These are phyloP conservation scores for Colletotrichum filicis DNA, from an alignment of 2,329 filamentous ascomycete genomes.

Conservation along the genomic window DNA sequence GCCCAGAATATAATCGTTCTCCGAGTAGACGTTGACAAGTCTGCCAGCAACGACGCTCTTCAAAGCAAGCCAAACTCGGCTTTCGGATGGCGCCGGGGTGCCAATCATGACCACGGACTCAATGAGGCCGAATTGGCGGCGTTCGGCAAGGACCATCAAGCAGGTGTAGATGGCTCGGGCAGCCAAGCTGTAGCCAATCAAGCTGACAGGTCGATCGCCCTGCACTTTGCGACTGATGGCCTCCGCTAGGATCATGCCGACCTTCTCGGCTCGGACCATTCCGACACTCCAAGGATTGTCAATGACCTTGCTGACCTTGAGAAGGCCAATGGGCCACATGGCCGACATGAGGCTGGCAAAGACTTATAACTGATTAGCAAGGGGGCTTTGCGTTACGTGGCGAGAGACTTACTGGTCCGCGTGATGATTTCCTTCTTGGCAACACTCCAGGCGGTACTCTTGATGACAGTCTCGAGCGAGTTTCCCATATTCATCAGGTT, in stretches of 20 bases:
- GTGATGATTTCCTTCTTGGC: slow-evolving; percentile 65
- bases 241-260: slow-evolving; percentile 78
- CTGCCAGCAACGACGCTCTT: slow-evolving; percentile 83
- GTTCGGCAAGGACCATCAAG: slow-evolving; percentile 81
- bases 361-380: slow-evolving; percentile 46
- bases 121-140: slow-evolving; percentile 85
- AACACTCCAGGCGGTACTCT: slow-evolving; percentile 81
- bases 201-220: slow-evolving; percentile 82
- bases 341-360: slow-evolving; percentile 68
- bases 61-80: slow-evolving; percentile 79
- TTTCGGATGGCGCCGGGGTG: slow-evolving; percentile 78
- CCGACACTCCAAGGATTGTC: slow-evolving; percentile 86
- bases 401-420: slow-evolving; percentile 55
- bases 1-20: slow-evolving; percentile 87
- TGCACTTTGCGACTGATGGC: slow-evolving; percentile 84
- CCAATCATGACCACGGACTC: slow-evolving; percentile 90
- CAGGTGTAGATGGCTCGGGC: slow-evolving; percentile 88
- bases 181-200: slow-evolving; percentile 86
- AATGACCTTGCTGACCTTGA: slow-evolving; percentile 78
- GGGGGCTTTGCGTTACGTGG: not conserved
- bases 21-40: slow-evolving; percentile 90
- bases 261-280: slow-evolving; percentile 81
- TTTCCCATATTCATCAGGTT: slow-evolving; percentile 81
- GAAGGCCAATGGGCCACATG: slow-evolving; percentile 70
- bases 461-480: slow-evolving; percentile 81